Base-by-base conservation (phyloP, 352 stramenopile species). In the Globisporangium ultimum region DNA sequence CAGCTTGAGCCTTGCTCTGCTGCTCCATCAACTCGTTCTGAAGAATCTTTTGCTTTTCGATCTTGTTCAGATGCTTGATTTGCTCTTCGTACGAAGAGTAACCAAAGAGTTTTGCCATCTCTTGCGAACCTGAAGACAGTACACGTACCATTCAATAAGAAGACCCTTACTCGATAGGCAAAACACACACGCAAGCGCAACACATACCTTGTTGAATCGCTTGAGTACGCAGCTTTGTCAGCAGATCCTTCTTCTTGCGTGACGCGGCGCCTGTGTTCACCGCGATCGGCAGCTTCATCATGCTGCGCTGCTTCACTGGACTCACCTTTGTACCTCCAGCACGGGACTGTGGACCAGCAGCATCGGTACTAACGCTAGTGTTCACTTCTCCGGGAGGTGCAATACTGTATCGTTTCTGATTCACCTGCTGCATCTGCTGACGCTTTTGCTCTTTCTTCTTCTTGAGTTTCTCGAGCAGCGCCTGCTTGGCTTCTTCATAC, bases 81-180 rank as follows among this genome's bases (percentile, higher is more conserved):
- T 93, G 85, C 47, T 89, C 77, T 46, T 91, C 78, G 56, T 86
- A 88, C 48, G 63, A 91, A 18, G 58, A 53, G 60, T 91, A 91
- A 4, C 85, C 85, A 59, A 95, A 93, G 5, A 90, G 36, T 64
- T 89, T 89, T 62, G 85, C 85, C 67, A 81, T 81, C 15, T 74
- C 72, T 43, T 86, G 66, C 6, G 79, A 76, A 18, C 69, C 71
- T 78, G 11, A n/a, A 21, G 24, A 15, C 12, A 20, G 7, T 18
- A 52, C 14, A 28, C 42, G 24, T 20, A 32, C 12, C 8, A 57
- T 20, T 8, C 13, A 38, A 32, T 32, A 32, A 32, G 24, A 17
- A 58, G 36, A 47, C 24, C 28, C 36, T 34, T 22, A 52, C 24
- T 2, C 2, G 5, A 24, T 22, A 32, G 32, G 6, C 13, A 34